Percentiles rank a stretch among this genome's conserved stretches.
Evolutionary conservation across 495 filamentous ascomycete genomes (phyloP).

Genomic region (Hyaloscypha bicolor): DNA sequence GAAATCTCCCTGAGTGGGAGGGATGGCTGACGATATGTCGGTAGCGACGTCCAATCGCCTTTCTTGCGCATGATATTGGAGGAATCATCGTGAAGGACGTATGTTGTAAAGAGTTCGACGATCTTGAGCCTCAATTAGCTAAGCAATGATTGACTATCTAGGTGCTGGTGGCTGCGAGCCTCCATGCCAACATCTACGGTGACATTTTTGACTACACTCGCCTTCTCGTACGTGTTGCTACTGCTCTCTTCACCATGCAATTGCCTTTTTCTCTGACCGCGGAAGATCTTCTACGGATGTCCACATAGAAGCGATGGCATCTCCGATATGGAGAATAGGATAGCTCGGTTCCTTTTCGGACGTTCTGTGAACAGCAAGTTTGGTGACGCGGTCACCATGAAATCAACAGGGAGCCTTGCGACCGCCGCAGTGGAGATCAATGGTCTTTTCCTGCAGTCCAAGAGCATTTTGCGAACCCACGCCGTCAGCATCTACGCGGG

Average conservation of each 20-base stretch:
- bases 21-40: constrained; percentile 2
- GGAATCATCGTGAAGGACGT: constrained; percentile 32
- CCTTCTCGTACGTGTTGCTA: constrained; percentile 19
- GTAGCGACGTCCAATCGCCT: constrained; percentile 28
- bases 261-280: not conserved
- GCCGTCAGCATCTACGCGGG: constrained; percentile 23
- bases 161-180: constrained; percentile 6
- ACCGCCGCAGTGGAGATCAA: constrained; percentile 15
- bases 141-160: not conserved
- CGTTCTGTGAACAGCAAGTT: constrained; percentile 15
- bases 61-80: constrained; percentile 32
- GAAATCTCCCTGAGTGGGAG: constrained; percentile 3
- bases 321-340: constrained; percentile 23
- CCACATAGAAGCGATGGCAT: constrained; percentile 19
- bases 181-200: constrained; percentile 12
- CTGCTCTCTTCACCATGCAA: not conserved
- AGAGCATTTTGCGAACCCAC: constrained; percentile 13
- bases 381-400: not conserved
- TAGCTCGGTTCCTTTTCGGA: constrained; percentile 15
- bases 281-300: constrained; percentile 27
- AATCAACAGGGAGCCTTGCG: constrained; percentile 16
- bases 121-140: constrained; percentile 11
- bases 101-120: not conserved
- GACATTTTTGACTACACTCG: constrained; percentile 27
- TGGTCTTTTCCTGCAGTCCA: constrained; percentile 17